A percentile compares a stretch with the other conserved stretches of the same genome.
phyloP scores from a whole-genome alignment of 1,284 basidiomycete species.

The Amylostereum chailletii region DNA sequence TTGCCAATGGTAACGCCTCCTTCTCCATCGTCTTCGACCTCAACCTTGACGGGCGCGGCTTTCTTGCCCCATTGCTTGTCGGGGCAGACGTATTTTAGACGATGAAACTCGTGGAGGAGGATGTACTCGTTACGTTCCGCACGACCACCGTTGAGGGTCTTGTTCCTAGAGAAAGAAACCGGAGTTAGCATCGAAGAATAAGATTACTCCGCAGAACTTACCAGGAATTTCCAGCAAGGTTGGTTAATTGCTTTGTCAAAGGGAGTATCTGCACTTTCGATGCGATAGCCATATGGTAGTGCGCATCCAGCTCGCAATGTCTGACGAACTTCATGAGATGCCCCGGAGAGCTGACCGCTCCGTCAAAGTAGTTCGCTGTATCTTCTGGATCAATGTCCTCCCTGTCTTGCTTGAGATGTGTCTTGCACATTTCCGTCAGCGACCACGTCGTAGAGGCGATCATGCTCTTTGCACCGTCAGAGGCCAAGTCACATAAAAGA shows the following conservation, averaged over 20 bases:
- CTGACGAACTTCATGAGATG: slow-evolving; percentile 81
- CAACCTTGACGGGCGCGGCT: slow-evolving; percentile 45
- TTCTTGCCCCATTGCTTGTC: slow-evolving; percentile 89
- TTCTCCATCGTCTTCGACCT: slow-evolving; percentile 55
- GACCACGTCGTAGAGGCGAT: slow-evolving; percentile 97
- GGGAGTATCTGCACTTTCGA: slow-evolving; percentile 85
- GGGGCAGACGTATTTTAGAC: slow-evolving; percentile 92
- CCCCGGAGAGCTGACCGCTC: slow-evolving; percentile 70
- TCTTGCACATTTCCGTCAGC: slow-evolving; percentile 91
- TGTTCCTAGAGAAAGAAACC: slow-evolving; percentile 57
- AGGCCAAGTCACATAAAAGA: slow-evolving; percentile 86
- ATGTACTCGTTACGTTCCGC: slow-evolving; percentile 99
- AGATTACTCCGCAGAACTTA: slow-evolving; percentile 24
- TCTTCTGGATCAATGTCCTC: slow-evolving; percentile 97
- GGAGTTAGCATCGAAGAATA: too few species aligned
- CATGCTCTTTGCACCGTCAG: slow-evolving; percentile 93
- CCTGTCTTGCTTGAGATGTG: slow-evolving; percentile 78
- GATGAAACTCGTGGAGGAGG: slow-evolving; percentile 95
- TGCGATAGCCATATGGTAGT: slow-evolving; percentile 93
- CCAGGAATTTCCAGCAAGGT: slow-evolving; percentile 98
- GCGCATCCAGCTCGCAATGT: slow-evolving; percentile 91
- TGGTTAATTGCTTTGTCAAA: slow-evolving; percentile 90
- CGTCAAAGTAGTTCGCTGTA: slow-evolving; percentile 87
- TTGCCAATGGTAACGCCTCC: slow-evolving; percentile 41
- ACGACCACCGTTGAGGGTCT: slow-evolving; percentile 90